Evolutionary conservation across 2,329 filamentous ascomycete genomes (phyloP), one percentile per base, ranked within the genome.

Genomic region (Fusarium sp.): DNA sequence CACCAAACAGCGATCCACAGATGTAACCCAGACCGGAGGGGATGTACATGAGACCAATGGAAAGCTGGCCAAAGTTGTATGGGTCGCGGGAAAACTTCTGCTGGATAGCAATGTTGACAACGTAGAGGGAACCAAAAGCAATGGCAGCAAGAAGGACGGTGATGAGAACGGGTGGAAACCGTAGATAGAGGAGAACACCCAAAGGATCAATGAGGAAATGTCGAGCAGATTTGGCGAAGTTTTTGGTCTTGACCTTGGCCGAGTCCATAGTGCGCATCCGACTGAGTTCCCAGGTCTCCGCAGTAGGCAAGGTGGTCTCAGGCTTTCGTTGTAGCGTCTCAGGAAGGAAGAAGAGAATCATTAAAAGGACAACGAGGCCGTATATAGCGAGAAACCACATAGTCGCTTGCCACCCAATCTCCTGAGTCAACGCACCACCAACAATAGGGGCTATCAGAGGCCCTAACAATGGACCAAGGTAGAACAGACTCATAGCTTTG

Each of bases 401-500:
- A 3, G 92, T 93, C 42, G 90, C 90, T 74, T 92, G 86, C 94
- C 94, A 96, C 3, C 91, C 89, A 77, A 92, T 90, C 10, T 81
- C 84, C 73, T 93, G 83, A 0, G 91, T 86, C n/a, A 97, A 82
- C 2, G 87, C 89, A 46, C 93, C 94, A 58, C 93, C 94, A 37
- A 96, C 85, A 58, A 96, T 92, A 4, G 94, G 94, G 0, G 92
- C 90, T 10, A 95, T 80, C 19, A 96, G 82, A 0, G 94, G 94
- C 0, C 93, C 93, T 54, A 90, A 87, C 14, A 96, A 82, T 0
- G 94, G 93, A 0, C 94, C 94, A 0, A 96, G 86, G 75, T 95
- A 96, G 81, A 95, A 96, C 44, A 93, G 83, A 42, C 92, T 89
- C 93, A 96, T 96, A n/a, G 93, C 93, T 21, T 84, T 84, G 6